Percentiles rank a stretch among this genome's conserved stretches.
Conservation (phyloP, 441 rosid genomes). For the Theobroma grandiflorum region DNA sequence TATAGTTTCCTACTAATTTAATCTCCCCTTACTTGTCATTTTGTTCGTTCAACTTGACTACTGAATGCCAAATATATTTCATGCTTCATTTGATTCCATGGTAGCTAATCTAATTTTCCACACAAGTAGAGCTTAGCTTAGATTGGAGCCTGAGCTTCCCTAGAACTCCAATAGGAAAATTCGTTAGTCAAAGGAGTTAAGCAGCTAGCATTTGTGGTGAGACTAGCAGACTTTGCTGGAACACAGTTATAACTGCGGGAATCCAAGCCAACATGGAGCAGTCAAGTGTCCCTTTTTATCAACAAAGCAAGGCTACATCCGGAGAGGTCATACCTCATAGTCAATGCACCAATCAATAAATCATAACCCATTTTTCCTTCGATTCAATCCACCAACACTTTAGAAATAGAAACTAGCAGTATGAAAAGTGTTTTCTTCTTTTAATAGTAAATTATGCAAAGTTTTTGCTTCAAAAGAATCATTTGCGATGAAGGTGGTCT, state of each 20-base stretch:
- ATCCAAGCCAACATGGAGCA: background rate
- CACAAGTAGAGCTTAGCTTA: no score
- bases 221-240: background rate
- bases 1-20: background rate
- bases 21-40: background rate
- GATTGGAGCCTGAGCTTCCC: no score
- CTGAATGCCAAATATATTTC: no score
- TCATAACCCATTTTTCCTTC: background rate
- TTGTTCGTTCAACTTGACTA: no score
- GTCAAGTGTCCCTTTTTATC: background rate
- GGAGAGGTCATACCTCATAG: no score
- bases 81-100: no score
- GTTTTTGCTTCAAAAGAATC: background rate
- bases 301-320: no score
- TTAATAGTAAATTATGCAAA: background rate
- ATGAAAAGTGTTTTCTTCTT: background rate
- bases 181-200: no score
- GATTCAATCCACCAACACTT: background rate
- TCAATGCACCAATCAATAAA: background rate
- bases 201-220: background rate
- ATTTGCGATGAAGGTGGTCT: background rate
- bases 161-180: no score
- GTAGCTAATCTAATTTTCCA: no score
- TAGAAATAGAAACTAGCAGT: background rate
- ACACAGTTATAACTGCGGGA: no score